phyloP scores from a whole-genome alignment of 805 yeast genomes.

The Starmerella etchellsii region DNA sequence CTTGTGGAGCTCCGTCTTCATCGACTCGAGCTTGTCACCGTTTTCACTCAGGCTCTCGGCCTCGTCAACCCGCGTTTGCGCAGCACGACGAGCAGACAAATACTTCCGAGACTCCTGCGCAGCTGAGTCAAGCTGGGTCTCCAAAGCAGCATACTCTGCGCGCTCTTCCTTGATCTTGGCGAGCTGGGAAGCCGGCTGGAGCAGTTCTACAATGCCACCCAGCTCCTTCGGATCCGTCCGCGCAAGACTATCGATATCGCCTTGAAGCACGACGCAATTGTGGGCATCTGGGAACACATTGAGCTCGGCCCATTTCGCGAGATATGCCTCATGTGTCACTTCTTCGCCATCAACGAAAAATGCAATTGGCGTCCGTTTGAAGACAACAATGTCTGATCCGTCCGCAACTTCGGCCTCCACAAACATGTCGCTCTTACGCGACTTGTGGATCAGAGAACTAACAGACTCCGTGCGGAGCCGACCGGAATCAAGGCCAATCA shows the following conservation, averaged over 20 bases:
- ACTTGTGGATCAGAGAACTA: constrained; percentile 65
- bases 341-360: constrained; percentile 12
- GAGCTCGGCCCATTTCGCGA: constrained; percentile 53
- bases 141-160: constrained; percentile 51
- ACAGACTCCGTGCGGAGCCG: constrained; percentile 64
- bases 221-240: constrained; percentile 70
- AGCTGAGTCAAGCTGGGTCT: constrained; percentile 44
- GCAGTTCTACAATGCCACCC: constrained; percentile 60
- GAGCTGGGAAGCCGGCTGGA: constrained; percentile 33
- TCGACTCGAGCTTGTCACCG: constrained; percentile 33
- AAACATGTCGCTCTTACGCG: constrained; percentile 2
- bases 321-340: constrained; percentile 35
- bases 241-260: constrained; percentile 90
- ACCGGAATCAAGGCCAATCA: constrained; percentile 65
- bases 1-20: constrained; percentile 6
- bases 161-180: constrained; percentile 56
- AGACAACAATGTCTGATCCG: neutral
- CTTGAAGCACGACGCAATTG: constrained; percentile 89
- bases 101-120: constrained; percentile 51
- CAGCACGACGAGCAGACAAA: constrained; percentile 57
- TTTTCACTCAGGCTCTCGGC: constrained; percentile 43
- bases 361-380: constrained; percentile 12
- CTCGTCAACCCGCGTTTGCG: constrained; percentile 41
- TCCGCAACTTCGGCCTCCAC: constrained; percentile 13
- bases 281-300: constrained; percentile 78